phyloP scores from a whole-genome alignment of 805 yeast species.

The Yamadazyma laniorum region DNA sequence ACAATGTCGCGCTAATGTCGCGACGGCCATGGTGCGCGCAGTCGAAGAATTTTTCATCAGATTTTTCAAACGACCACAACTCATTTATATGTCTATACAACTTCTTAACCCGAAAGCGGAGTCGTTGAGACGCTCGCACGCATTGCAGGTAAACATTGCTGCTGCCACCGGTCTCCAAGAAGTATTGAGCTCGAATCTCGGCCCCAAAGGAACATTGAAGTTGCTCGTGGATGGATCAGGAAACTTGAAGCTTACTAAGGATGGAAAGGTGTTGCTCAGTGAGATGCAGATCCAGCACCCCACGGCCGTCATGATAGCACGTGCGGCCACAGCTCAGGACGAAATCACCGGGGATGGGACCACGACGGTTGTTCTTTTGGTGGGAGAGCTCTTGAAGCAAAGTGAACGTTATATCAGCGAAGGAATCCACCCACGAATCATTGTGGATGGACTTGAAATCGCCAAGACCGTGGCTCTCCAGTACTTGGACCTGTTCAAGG shows the following conservation, averaged over 20 bases:
- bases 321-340: constrained; percentile 98
- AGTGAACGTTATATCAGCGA: constrained; percentile 89
- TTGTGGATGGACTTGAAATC: constrained; percentile 91
- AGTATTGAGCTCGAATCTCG: constrained; percentile 86
- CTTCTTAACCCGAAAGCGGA: constrained; percentile 96
- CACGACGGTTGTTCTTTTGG: constrained; percentile 89
- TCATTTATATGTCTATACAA: constrained; percentile 76
- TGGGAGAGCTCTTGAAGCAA: constrained; percentile 91
- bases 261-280: constrained; percentile 87
- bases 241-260: constrained; percentile 90
- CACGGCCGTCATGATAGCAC: constrained; percentile 59
- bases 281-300: constrained; percentile 89
- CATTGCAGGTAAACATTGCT: constrained; percentile 88
- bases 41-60: no score
- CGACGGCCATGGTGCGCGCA: no score
- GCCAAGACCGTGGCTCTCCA: constrained; percentile 77
- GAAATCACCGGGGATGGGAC: constrained; percentile 99
- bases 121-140: constrained; percentile 92
- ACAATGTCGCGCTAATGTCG: no score
- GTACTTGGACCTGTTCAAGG: constrained; percentile 66
- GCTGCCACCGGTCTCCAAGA: constrained; percentile 97
- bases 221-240: constrained; percentile 98
- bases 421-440: constrained; percentile 93
- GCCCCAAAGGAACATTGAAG: constrained; percentile 96
- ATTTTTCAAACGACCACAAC: no score